Evolutionary conservation across 164 flowering plant genomes (phyloP).

Genomic region (Piper longum): DNA sequence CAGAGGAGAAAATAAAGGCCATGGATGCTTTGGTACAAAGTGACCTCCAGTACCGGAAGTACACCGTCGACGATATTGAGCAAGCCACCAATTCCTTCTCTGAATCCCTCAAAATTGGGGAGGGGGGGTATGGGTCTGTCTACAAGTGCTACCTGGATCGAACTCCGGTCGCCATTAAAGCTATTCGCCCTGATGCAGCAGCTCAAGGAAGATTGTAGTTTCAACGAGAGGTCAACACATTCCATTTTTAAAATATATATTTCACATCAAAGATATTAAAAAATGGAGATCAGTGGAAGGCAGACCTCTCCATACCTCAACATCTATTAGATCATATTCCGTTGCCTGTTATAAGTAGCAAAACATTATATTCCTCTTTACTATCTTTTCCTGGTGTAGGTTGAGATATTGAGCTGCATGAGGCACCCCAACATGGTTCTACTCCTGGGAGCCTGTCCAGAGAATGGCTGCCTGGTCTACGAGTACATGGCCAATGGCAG

Average conservation of each 20-base stretch:
- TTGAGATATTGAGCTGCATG: conserved; percentile 64
- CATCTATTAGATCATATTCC: too few species aligned
- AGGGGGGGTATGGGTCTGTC: conserved; percentile 80
- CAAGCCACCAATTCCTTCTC: conserved; percentile 42
- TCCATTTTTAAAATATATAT: too few species aligned
- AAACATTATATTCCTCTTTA: too few species aligned
- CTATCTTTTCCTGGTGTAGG: conserved; percentile 7
- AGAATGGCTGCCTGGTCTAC: conserved; percentile 60
- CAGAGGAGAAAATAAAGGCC: conserved; percentile 42
- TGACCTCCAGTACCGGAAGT: conserved; percentile 38
- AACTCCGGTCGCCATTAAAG: conserved; percentile 61
- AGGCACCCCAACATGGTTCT: conserved; percentile 80
- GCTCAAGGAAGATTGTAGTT: conserved; percentile 75
- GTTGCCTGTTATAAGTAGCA: too few species aligned
- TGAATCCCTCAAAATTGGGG: conserved; percentile 50
- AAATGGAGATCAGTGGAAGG: too few species aligned
- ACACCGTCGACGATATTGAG: conserved; percentile 60
- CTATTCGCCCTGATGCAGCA: conserved; percentile 55
- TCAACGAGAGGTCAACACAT: conserved; percentile 40
- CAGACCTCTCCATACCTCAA: too few species aligned
- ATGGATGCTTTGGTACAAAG: conserved; percentile 11
- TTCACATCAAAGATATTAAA: too few species aligned
- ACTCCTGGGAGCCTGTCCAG: conserved; percentile 76
- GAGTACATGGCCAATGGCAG: conserved; percentile 73
- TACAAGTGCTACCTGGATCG: conserved; percentile 51